These are phyloP conservation scores for Carex myosuroides DNA, from an alignment of 176 grass and related monocot genomes.

Conservation along the genomic window DNA sequence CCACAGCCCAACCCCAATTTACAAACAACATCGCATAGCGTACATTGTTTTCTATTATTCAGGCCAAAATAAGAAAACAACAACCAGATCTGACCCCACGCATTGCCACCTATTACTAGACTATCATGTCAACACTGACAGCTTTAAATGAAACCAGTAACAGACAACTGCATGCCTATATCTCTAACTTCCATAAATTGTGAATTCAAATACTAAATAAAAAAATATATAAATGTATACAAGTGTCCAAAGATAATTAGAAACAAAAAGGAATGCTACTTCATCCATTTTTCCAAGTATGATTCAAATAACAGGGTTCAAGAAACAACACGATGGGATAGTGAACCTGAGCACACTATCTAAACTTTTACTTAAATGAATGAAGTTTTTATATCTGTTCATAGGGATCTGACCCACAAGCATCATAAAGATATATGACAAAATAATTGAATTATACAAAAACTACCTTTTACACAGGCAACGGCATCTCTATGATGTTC, in stretches of 20 bases:
- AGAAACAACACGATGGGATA: background rate
- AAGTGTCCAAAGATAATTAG: background rate
- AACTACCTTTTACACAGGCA: slow-evolving; percentile 22
- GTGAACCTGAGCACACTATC: background rate
- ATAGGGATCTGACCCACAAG: background rate
- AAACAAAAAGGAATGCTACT: background rate
- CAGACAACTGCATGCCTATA: background rate
- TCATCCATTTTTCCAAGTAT: background rate
- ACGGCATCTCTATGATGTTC: slow-evolving; percentile 23
- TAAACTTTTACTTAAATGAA: background rate
- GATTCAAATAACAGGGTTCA: background rate
- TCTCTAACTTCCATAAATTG: background rate
- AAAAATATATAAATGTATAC: background rate
- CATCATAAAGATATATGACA: background rate
- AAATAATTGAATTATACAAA: background rate
- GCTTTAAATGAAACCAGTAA: background rate
- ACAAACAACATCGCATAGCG: background rate
- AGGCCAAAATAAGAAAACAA: background rate
- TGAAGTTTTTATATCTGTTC: background rate
- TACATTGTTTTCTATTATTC: background rate
- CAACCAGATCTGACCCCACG: background rate
- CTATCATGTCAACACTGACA: background rate
- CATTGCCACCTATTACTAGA: background rate
- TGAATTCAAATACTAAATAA: background rate
- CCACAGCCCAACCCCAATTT: background rate